Conservation (phyloP, 140 eudicot genomes). For the Oenanthe javanica region DNA sequence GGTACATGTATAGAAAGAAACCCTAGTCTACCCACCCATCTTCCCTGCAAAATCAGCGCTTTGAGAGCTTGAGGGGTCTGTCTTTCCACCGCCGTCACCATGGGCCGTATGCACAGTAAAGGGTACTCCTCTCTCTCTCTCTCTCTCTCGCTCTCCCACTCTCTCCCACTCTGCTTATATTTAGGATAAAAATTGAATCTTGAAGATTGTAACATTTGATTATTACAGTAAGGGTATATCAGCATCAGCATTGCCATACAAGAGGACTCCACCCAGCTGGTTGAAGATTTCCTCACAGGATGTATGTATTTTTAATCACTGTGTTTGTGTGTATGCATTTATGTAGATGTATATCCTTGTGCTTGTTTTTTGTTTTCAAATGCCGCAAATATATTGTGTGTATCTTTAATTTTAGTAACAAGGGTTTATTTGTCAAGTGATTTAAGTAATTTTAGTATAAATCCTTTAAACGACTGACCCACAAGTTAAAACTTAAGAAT, state of each 20-base stretch:
- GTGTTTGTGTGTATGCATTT: neutral
- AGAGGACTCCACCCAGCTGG: slow-evolving; percentile 21
- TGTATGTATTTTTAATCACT: neutral
- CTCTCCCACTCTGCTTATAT: neutral
- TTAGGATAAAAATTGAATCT: neutral
- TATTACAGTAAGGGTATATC: slow-evolving; percentile 16
- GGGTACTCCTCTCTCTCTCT: neutral
- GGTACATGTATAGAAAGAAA: neutral
- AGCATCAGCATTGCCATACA: slow-evolving; percentile 15
- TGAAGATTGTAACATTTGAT: neutral
- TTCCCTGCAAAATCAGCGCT: too few species aligned
- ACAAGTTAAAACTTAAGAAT: neutral
- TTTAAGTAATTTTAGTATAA: neutral
- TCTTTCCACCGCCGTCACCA: slow-evolving; percentile 6
- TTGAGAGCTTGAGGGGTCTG: neutral
- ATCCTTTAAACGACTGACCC: neutral
- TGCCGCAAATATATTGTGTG: neutral
- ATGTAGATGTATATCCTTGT: neutral
- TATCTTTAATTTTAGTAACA: neutral
- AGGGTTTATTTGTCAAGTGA: neutral
- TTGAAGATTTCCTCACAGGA: slow-evolving; percentile 15
- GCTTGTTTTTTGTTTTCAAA: neutral
- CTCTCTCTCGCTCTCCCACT: neutral
- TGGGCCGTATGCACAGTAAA: slow-evolving; percentile 22
- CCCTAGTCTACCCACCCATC: slow-evolving; percentile 6